Base-by-base conservation (phyloP, 2,329 filamentous ascomycete genomes). In the Mycocentrospora acerina region DNA sequence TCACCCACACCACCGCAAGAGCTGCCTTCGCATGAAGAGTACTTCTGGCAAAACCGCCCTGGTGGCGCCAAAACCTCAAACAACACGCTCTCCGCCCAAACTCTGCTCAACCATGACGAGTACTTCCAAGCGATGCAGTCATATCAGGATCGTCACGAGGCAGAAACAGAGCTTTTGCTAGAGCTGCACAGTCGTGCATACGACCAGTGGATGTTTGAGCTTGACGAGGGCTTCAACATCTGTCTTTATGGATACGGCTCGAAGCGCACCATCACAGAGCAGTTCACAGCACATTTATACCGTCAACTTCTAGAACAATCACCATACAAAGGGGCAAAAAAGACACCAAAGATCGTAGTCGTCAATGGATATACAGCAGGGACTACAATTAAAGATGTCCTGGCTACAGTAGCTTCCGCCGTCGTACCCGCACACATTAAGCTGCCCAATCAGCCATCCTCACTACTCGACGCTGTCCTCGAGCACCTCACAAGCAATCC, bases 241-340 rank as follows among this genome's bases (percentile, higher is more conserved):
- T 95, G 93, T 60, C 71, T 96, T 0, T 96, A 94, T 63, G 93
- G 93, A 19, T 95, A 89, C 63, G 93, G 93, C 1, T 95, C 90
- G 2, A 98, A 98, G 68, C 78, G 87, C 24, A 71, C 74, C 3
- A 78, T 97, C 1, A 74, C 91, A 8, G 81, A 84, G 43, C 76
- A 79, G 29, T 94, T 95, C 62, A 90, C 88, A 1, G 78, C 81
- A 39, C 80, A 88, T 64, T 59, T 87, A 11, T 80, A 88, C 57
- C 67, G 76, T 35, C 66, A 61, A n/a, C 46, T 65, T 24, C 25
- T 52, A 22, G 36, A 48, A 49, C 32, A 50, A 46, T 12, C 61
- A 53, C 48, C 59, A 13, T 52, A 49, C 41, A 62, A 49, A 35
- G 60, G 44, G 14, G 48, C 49, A 17, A 65, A 45, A 38, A 68